phyloP scores from a whole-genome alignment of 805 yeast species.

The Debaryomyces prosopidis region DNA sequence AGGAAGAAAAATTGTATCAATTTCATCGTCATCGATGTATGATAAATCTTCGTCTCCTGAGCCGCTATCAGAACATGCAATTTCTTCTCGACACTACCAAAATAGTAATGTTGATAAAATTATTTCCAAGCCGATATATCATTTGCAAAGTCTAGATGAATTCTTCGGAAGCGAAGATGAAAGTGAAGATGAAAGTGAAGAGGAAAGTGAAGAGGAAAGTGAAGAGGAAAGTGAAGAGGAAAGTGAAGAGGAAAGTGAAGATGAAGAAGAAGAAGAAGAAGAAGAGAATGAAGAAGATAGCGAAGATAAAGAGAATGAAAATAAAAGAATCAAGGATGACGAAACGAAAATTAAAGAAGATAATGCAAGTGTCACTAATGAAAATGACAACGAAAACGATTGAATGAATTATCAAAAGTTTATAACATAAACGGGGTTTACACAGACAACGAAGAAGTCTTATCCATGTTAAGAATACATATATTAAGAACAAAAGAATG shows the following conservation, averaged over 20 bases:
- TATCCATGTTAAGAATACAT: too few species aligned
- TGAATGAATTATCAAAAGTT: too few species aligned
- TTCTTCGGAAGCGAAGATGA: slow-evolving; percentile 56
- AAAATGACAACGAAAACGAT: background rate
- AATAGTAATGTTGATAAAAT: slow-evolving; percentile 4
- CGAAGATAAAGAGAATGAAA: slow-evolving; percentile 1
- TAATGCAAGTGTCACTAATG: background rate
- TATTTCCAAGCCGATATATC: slow-evolving; percentile 39
- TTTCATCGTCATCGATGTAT: slow-evolving; percentile 14
- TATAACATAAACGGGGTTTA: too few species aligned
- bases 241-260: slow-evolving; percentile 7
- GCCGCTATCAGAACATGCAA: slow-evolving; percentile 19
- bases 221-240: slow-evolving; percentile 13
- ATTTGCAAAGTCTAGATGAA: slow-evolving; percentile 81
- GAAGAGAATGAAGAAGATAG: slow-evolving; percentile 5
- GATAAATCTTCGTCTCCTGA: slow-evolving; percentile 20
- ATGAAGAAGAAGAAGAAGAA: slow-evolving; percentile 1
- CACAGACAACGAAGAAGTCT: too few species aligned
- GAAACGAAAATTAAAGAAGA: slow-evolving; percentile 1
- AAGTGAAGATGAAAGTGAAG: slow-evolving; percentile 10
- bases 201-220: slow-evolving; percentile 11
- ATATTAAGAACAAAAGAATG: too few species aligned
- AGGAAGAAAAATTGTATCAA: slow-evolving; percentile 11
- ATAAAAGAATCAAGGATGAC: slow-evolving; percentile 3
- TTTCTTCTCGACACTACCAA: slow-evolving; percentile 21